Evolutionary conservation across 1,139 yeast genomes (phyloP), one percentile per base, ranked within the genome.

Genomic region (Yamadazyma diospyri): DNA sequence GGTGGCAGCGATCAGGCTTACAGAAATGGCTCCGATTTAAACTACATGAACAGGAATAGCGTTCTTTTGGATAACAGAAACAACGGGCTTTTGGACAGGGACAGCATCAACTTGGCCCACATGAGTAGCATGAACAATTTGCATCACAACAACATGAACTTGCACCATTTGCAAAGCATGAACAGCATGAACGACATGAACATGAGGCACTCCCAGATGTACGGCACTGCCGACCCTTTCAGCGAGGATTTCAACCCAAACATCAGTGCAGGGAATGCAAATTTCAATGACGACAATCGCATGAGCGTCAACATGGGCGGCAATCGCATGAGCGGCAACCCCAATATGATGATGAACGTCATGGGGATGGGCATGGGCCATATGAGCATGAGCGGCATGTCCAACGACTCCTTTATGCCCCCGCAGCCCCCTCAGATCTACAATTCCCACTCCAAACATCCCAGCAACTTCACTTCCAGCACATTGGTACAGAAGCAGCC

Each of bases 401-500:
- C n/a, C n/a, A 24, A 25, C 28, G 29, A 25, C 14, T 34, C 36
- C 11, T 40, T 41, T 17, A 34, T 41, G 41, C 46, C 46, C 7
- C 45, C 45, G 2, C 45, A 34, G 30, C 40, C 42, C 3, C 41
- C 40, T 4, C 42, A 38, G 19, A 24, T 34, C 5, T 25, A 37
- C 24, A n/a, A n/a, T n/a, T n/a, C n/a, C n/a, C 43, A 39, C 25
- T 34, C 35, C 10, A 40, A 35, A n/a, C 34, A 30, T 6, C 37
- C 41, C 4, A 38, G 44, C 16, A 39, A 34, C 27, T 41, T 33
- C 25, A 40, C 46, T 14, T 37, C 48, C 34, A 49, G 54, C 38
- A 49, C 58, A 15, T 41, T 53, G 29, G 53, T 48, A 6, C 56
- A 51, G 29, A 40, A 31, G 13, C 32, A 56, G 9, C 39, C 47